A percentile compares a stretch with the other conserved stretches of the same genome.
phyloP scores from a whole-genome alignment of 129 eudicot genomes.

The Flaveria linearis region DNA sequence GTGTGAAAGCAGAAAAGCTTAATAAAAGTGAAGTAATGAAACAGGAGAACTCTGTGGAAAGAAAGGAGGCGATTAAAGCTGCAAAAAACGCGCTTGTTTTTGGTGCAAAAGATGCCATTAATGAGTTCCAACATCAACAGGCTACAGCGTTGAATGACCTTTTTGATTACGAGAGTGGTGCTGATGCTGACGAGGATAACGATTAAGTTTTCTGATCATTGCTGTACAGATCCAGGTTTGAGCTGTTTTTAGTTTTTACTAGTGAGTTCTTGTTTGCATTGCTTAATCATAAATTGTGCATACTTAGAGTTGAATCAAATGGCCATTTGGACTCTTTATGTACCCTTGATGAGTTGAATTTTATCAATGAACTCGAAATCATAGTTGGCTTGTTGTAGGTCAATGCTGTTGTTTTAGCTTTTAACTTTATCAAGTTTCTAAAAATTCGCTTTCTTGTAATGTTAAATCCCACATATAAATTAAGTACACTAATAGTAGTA shows the following conservation, averaged over 20 bases:
- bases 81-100: conserved; percentile 70
- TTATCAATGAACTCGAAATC: not conserved
- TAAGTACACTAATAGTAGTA: no score
- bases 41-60: conserved; percentile 29
- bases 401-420: not conserved
- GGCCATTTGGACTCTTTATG: conserved; percentile 4
- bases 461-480: no score
- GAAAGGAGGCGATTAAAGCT: conserved; percentile 50
- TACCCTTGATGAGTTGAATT: conserved; percentile 20
- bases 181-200: conserved; percentile 38
- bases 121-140: conserved; percentile 51
- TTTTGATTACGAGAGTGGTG: conserved; percentile 40
- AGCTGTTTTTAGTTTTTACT: not conserved
- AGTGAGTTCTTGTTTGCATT: conserved; percentile 18
- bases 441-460: no score
- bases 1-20: conserved; percentile 42
- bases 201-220: conserved; percentile 15
- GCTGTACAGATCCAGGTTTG: not conserved
- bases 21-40: conserved; percentile 18
- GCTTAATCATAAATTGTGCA: conserved; percentile 11
- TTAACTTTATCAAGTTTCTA: not conserved
- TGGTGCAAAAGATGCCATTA: conserved; percentile 72
- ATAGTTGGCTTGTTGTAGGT: not conserved
- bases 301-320: conserved; percentile 18
- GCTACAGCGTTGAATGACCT: conserved; percentile 31